Base-by-base conservation (phyloP, 2,329 filamentous ascomycete genomes). In the Zymoseptoria pseudotritici region DNA sequence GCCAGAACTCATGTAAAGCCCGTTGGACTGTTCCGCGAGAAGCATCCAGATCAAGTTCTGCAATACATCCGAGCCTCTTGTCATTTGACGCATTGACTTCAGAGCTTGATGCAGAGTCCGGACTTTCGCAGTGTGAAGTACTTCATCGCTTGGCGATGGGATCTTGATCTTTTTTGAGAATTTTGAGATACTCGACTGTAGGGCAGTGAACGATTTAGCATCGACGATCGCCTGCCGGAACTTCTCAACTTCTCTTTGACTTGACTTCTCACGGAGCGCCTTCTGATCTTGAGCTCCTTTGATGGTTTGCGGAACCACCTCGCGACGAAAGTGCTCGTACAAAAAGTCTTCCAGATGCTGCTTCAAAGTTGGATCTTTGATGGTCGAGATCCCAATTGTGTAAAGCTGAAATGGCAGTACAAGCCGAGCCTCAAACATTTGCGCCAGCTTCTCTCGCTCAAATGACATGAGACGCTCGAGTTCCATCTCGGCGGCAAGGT, bases 41-140 rank as follows among this genome's bases (percentile, higher is more conserved):
- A 72, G 54, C 8, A 74, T 62, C 72, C 72, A 74, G 17, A 71
- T 63, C 1, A 71, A 61, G 55, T 74, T 71, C 58, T 73, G 72
- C 20, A 74, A 60, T 2, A 74, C 60, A 53, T 73, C 71, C 10
- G 67, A 68, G 2, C 65, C 66, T 20, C 69, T 61, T 21, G 63
- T 67, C 60, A 70, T 66, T 21, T 61, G 64, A 3, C 62, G 60
- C 63, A 73, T 68, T 3, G 59, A 61, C 46, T 62, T 64, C 4
- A 67, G 20, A 19, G 65, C 70, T 42, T 67, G 60, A 13, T 50
- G 50, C 2, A 73, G 54, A 7, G 63, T 60, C 3, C 61, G 54
- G 1, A 60, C 53, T 57, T 71, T 71, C 8, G 61, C 58, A 1
- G 50, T 49, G n/a, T 60, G 42, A 5, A 71, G 57, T 8, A 58